phyloP scores from a whole-genome alignment of 2,329 filamentous ascomycete genomes.

The Fusarium veterinarium region DNA sequence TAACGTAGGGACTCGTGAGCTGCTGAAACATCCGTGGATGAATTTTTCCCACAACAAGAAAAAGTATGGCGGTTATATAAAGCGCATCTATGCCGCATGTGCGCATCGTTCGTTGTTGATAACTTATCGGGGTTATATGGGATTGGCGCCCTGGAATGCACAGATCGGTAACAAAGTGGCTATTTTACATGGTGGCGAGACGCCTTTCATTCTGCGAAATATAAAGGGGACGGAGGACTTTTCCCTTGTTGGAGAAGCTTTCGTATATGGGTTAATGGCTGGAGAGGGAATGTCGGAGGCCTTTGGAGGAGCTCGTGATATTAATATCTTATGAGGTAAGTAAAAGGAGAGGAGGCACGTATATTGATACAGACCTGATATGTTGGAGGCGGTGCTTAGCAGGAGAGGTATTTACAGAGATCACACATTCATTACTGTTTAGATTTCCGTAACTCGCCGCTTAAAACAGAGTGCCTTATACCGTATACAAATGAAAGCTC shows the following conservation, averaged over 20 bases:
- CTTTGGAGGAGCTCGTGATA: neutral
- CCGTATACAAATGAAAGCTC: rapidly evolving
- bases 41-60: neutral
- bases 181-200: neutral
- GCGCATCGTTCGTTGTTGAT: neutral
- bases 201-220: neutral
- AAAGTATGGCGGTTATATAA: neutral
- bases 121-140: neutral
- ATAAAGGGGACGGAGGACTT: neutral
- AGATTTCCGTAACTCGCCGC: no score
- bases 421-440: no score
- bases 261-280: neutral
- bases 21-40: neutral
- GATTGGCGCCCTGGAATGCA: neutral
- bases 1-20: neutral
- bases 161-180: neutral
- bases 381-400: no score
- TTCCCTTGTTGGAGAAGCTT: neutral
- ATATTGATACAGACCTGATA: neutral
- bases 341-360: no score
- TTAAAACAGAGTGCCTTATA: rapidly evolving
- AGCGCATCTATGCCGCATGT: neutral
- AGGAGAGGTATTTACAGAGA: no score
- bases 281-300: neutral
- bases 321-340: neutral